Base-by-base conservation (phyloP, 2,329 filamentous ascomycete genomes). In the Diplodia intermedia region DNA sequence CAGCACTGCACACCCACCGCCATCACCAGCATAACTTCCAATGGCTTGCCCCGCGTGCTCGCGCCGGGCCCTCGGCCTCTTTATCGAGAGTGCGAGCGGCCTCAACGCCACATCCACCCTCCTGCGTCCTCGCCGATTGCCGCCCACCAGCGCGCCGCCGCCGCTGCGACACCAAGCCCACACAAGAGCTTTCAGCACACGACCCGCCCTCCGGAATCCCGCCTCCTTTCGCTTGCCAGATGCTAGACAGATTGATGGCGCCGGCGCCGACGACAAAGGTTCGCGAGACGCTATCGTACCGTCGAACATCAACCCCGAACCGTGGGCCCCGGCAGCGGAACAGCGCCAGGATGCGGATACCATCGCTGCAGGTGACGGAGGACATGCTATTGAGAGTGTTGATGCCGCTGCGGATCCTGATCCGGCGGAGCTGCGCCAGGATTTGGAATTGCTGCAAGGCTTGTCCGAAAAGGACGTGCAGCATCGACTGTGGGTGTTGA, bases 1-100 rank as follows among this genome's bases (percentile, higher is more conserved):
- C 31, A 49, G 31, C 31, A 33, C 8, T 8, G 31, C 31, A n/a
- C 60, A 49, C 40, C 54, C 18, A 52, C 15, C 31, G 43, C 14
- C 60, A 38, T 49, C 3, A 9, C n/a, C 18, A 36, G 14, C 33
- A n/a, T 14, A 49, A 33, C 54, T 11, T 7, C 15, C 20, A 31
- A 68, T 68, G 66, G 29, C 66, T 26, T 68, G 55, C 56, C 55
- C 56, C 6, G 23, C 47, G 3, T 62, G 47, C 36, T 53, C 55
- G 15, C 66, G 49, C 12, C 49, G 56, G 2, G 2, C 43, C 8
- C 66, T 68, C 55, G 5, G 55, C 56, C 15, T 20, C 23, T 31
- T 56, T 11, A 14, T 60, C 31, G 36, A 60, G 23, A 29, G 3
- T 15, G 23, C 14, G n/a, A 14, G n/a, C 43, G 23, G 40, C 54